A percentile compares a stretch with the other conserved stretches of the same genome.
Conservation (phyloP, 345 rosid genomes). For the Eucalyptus camaldulensis region DNA sequence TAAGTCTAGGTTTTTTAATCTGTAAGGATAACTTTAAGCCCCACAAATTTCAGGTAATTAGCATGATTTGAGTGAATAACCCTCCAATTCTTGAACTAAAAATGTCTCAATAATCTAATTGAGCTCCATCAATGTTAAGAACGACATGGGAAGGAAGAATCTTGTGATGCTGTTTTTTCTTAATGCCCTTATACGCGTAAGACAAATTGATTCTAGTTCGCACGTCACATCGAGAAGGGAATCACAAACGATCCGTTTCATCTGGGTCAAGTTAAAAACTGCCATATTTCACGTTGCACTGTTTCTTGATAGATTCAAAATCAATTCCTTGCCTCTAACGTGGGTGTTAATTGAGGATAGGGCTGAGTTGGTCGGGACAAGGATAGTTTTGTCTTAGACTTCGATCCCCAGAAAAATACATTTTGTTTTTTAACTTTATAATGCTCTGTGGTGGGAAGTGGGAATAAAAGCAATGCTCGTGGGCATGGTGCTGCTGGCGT, state of each 20-base stretch:
- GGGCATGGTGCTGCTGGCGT: neutral
- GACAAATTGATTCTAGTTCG: neutral
- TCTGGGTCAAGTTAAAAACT: neutral
- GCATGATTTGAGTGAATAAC: neutral
- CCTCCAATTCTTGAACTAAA: fast-evolving
- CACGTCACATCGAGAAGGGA: neutral
- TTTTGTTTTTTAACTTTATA: neutral
- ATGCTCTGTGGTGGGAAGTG: neutral
- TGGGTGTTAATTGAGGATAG: neutral
- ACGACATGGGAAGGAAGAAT: fast-evolving
- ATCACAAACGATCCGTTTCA: neutral
- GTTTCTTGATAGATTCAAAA: neutral
- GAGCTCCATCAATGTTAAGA: fast-evolving
- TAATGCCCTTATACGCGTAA: fast-evolving
- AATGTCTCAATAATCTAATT: neutral
- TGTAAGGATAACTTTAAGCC: fast-evolving
- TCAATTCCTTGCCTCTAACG: neutral
- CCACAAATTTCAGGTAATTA: neutral
- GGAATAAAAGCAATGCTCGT: neutral
- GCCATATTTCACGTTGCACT: neutral
- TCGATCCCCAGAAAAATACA: neutral
- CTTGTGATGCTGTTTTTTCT: neutral
- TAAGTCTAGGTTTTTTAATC: neutral
- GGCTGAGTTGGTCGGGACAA: neutral
- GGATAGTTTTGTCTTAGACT: neutral